Conservation (phyloP, 306 rosid genomes). For the Purshia tridentata region DNA sequence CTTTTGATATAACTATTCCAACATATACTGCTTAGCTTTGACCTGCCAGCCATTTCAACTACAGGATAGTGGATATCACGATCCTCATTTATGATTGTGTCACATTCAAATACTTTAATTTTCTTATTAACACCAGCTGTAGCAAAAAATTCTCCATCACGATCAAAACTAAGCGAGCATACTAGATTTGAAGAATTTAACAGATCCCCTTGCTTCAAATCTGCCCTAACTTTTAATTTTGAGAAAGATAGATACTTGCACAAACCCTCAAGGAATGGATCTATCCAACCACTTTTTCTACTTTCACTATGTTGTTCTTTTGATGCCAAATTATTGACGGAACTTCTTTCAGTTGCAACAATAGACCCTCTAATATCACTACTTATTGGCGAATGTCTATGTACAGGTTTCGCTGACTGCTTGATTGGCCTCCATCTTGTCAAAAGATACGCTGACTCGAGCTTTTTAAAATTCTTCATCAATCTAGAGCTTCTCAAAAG, state of each 20-base stretch:
- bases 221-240: constrained; percentile 84
- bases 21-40: constrained; percentile 88
- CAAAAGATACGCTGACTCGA: constrained; percentile 79
- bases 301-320: constrained; percentile 53
- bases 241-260: constrained; percentile 91
- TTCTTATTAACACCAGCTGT: constrained; percentile 95
- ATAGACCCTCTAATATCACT: constrained; percentile 72
- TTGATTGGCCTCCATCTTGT: constrained; percentile 68
- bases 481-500: constrained; percentile 67
- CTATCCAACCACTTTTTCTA: constrained; percentile 83
- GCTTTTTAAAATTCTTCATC: constrained; percentile 88
- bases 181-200: constrained; percentile 92
- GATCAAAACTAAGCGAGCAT: constrained; percentile 86
- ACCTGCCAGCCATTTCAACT: constrained; percentile 85
- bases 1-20: constrained; percentile 97
- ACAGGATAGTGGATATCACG: constrained; percentile 96
- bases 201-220: constrained; percentile 96
- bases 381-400: constrained; percentile 54
- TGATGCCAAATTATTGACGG: constrained; percentile 52
- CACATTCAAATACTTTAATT: constrained; percentile 85
- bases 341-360: constrained; percentile 65
- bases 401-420: constrained; percentile 42
- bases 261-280: constrained; percentile 91
- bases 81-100: constrained; percentile 70
- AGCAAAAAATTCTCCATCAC: constrained; percentile 93